Evolutionary conservation across 768 basidiomycete species (phyloP).

Genomic region (Naganishia randhawae): DNA sequence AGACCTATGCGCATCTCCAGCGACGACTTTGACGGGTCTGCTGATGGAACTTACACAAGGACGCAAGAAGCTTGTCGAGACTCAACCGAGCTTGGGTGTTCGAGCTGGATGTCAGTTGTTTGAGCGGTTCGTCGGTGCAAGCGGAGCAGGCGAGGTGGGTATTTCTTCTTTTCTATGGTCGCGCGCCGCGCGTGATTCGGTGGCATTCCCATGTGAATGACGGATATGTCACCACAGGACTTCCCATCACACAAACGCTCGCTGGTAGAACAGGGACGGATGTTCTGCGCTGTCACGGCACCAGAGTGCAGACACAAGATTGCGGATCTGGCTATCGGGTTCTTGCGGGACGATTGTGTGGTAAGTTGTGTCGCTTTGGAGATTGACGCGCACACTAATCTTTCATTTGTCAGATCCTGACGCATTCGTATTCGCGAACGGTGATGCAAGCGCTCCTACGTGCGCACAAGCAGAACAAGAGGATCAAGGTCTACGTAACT

Average conservation of each 20-base stretch:
- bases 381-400: not conserved
- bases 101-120: conserved; percentile 51
- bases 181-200: too few relatives aligned
- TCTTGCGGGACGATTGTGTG: conserved; percentile 85
- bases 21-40: conserved; percentile 45
- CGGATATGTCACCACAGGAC: conserved; percentile 55
- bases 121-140: conserved; percentile 48
- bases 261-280: conserved; percentile 73
- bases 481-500: conserved; percentile 95
- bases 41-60: conserved; percentile 74
- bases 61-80: conserved; percentile 59
- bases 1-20: too few relatives aligned
- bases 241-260: conserved; percentile 78
- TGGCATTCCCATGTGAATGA: too few relatives aligned
- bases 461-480: conserved; percentile 78
- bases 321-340: conserved; percentile 78
- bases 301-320: conserved; percentile 84
- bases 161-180: too few relatives aligned
- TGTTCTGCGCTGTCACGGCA: conserved; percentile 68
- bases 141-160: conserved; percentile 43
- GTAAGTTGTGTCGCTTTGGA: conserved; percentile 49
- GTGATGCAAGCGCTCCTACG: conserved; percentile 87
- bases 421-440: conserved; percentile 93
- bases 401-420: conserved; percentile 67
- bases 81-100: conserved; percentile 47